Percentiles rank a stretch among this genome's conserved stretches.
Evolutionary conservation across 352 stramenopile genomes (phyloP).

Genomic region (Thraustochytrium sp.): DNA sequence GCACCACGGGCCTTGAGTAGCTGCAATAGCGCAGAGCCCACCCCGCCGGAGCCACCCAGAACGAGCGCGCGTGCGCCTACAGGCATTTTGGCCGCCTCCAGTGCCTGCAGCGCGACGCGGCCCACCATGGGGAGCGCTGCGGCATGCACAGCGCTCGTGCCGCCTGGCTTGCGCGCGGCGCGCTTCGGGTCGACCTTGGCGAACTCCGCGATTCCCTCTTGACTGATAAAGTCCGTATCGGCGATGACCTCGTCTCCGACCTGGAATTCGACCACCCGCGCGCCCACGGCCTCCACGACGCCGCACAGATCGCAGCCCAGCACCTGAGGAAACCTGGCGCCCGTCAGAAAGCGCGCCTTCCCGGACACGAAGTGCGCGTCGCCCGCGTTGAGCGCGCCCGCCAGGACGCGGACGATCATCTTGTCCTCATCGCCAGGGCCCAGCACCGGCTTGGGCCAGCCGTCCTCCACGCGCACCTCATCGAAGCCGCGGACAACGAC

Average conservation of each 20-base stretch:
- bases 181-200: slow-evolving; percentile 47
- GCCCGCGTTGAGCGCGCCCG: background rate
- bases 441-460: background rate
- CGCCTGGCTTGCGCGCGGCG: slow-evolving; percentile 45
- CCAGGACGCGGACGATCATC: slow-evolving; percentile 21
- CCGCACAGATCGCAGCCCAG: slow-evolving; percentile 56
- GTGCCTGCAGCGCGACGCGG: background rate
- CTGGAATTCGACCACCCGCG: slow-evolving; percentile 44
- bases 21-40: slow-evolving; percentile 67
- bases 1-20: slow-evolving; percentile 57
- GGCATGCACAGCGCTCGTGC: slow-evolving; percentile 44
- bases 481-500: too few species aligned
- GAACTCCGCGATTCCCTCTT: slow-evolving; percentile 50
- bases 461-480: background rate
- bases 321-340: slow-evolving; percentile 47
- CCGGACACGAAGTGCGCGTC: slow-evolving; percentile 4
- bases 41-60: slow-evolving; percentile 66
- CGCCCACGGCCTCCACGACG: slow-evolving; percentile 48
- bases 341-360: background rate
- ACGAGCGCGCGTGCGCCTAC: slow-evolving; percentile 63
- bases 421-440: too few species aligned
- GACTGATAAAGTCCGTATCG: background rate
- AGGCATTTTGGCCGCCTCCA: slow-evolving; percentile 48
- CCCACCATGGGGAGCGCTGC: background rate
- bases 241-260: slow-evolving; percentile 54